Percentiles rank a stretch among this genome's conserved stretches.
Evolutionary conservation across 306 rosid species (phyloP).

Genomic region (Myrica gale): DNA sequence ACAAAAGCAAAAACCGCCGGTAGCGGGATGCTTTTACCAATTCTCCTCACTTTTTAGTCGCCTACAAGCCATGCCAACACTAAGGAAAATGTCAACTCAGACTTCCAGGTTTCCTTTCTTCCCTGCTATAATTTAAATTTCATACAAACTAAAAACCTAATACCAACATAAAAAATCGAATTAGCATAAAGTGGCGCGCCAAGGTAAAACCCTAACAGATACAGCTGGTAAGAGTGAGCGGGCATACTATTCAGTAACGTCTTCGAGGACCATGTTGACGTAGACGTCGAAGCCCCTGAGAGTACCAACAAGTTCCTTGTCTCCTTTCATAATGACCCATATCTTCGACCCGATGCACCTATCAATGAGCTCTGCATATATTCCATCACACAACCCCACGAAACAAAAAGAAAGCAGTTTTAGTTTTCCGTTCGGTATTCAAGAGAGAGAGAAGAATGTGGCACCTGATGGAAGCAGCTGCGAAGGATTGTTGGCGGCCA

Average conservation of each 20-base stretch:
- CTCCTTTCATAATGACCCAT: slow-evolving; percentile 99
- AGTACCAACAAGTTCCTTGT: slow-evolving; percentile 97
- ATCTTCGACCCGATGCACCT: slow-evolving; percentile 96
- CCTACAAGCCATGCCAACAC: background rate
- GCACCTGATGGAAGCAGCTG: slow-evolving; percentile 90
- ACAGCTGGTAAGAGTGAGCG: background rate
- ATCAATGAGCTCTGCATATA: slow-evolving; percentile 82
- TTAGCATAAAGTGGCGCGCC: background rate
- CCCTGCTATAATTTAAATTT: background rate
- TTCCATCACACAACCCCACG: slow-evolving; percentile 28
- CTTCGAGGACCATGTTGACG: slow-evolving; percentile 98
- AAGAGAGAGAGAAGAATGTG: slow-evolving; percentile 7
- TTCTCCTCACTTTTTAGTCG: background rate
- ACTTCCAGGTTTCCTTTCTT: background rate
- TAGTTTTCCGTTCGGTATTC: slow-evolving; percentile 7
- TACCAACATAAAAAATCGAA: background rate
- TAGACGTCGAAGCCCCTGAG: slow-evolving; percentile 93
- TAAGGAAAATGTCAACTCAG: background rate
- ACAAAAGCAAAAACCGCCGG: background rate
- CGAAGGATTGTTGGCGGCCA: slow-evolving; percentile 92
- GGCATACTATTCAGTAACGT: slow-evolving; percentile 92
- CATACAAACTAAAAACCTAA: background rate
- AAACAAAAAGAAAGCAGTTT: background rate
- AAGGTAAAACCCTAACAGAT: background rate
- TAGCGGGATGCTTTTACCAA: background rate